Evolutionary conservation across 1,284 basidiomycete species (phyloP), one percentile per base, ranked within the genome.

Genomic region (Puccinia triticina): DNA sequence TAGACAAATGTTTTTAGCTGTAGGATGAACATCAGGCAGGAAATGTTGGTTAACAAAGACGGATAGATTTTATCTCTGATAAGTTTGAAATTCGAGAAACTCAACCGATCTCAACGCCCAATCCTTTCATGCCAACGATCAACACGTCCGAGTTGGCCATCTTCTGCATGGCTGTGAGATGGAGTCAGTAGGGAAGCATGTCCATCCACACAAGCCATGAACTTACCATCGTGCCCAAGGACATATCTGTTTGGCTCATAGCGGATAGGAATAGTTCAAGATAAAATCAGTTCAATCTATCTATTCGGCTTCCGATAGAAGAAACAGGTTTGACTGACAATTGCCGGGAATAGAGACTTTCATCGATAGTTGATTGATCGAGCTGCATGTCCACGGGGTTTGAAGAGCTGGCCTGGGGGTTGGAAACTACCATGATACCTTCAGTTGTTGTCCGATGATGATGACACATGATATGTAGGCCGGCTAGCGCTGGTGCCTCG

Each of bases 91-190:
- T 67, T 46, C 43, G 29, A 53, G 81, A 40, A 59, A 32, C 87
- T 89, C 85, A 85, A 93, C 95, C 95, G 86, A 99, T 97, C 88
- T 99, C 97, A 82, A 94, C 94, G 83, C 97, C 97, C 83, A 99
- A 89, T 84, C 97, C 97, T 84, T 93, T 93, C 87, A 96, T 88
- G 46, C 97, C 97, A 66, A 98, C 92, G 85, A 99, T 92, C 84
- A 99, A 91, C 71, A 99, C 93, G 87, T 98, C 97, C 81, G 96
- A 98, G 40, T 91, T 90, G 11, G 97, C 96, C 97, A 99, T 99
- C 87, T 93, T 93, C 90, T 98, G 98, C 97, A 99, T 99, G 67
- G 96, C 96, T 85, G 67, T 66, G 34, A 40, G 61, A 34, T 66
- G 34, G 53, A 23, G 55, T 50, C 34, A 48, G 64, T 26, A 66